Evolutionary conservation across 2,329 filamentous ascomycete species (phyloP).

Genomic region (Tolypocladium cylindrosporum): DNA sequence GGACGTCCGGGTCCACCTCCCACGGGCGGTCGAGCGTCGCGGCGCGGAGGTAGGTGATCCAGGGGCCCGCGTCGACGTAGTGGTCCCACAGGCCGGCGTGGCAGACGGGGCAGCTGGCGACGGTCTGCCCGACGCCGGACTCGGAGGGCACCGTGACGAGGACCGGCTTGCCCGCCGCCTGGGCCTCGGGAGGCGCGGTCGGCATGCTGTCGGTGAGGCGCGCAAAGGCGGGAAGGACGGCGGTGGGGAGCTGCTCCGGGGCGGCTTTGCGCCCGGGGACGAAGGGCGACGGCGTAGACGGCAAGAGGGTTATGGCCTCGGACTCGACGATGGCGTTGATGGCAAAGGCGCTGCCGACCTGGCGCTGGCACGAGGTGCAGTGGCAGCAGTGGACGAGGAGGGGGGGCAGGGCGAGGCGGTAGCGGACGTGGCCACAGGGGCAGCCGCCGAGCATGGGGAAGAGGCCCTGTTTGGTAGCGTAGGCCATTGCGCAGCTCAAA

Average conservation of each 20-base stretch:
- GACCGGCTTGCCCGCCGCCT: constrained; percentile 4
- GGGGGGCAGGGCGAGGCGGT: constrained; percentile 49
- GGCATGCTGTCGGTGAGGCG: constrained; percentile 7
- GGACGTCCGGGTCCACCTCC: constrained; percentile 30
- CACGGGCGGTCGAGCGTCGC: constrained; percentile 32
- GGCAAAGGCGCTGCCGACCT: constrained; percentile 28
- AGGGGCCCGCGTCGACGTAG: constrained; percentile 23
- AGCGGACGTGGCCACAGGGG: constrained; percentile 59
- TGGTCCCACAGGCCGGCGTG: constrained; percentile 28
- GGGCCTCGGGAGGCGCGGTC: not conserved
- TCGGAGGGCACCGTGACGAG: constrained; percentile 24
- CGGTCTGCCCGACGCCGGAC: constrained; percentile 28
- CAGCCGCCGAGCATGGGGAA: constrained; percentile 40
- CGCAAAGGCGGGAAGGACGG: constrained; percentile 6
- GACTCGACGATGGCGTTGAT: constrained; percentile 33
- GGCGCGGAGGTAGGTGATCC: constrained; percentile 27
- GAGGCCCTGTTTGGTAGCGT: constrained; percentile 13
- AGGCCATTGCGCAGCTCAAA: constrained; percentile 7
- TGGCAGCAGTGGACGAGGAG: constrained; percentile 35
- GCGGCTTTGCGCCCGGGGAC: not conserved
- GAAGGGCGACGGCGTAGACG: not conserved
- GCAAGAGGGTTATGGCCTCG: constrained; percentile 17
- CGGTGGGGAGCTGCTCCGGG: not conserved
- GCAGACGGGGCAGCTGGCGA: constrained; percentile 33
- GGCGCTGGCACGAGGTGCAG: constrained; percentile 35